These are phyloP conservation scores for Gomphus bonarii DNA, from an alignment of 1,284 basidiomycete species.

Conservation along the genomic window DNA sequence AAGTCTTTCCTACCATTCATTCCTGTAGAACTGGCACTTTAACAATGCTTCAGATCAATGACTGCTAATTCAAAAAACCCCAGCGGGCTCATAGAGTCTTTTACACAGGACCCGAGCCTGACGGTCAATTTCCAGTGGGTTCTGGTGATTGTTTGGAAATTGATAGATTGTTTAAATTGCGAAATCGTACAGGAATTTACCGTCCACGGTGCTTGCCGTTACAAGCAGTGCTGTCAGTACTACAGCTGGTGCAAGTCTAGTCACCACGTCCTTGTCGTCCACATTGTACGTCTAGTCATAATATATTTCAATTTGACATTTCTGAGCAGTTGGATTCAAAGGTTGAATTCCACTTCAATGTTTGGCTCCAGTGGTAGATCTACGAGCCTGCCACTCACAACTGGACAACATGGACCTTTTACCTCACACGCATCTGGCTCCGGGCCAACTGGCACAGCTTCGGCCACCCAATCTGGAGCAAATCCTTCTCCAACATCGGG, in stretches of 20 bases:
- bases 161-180: neutral
- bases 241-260: neutral
- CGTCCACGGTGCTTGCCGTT: neutral
- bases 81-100: neutral
- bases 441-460: neutral
- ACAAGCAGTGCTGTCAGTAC: neutral
- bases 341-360: neutral
- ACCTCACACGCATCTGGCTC: neutral
- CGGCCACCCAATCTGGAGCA: neutral
- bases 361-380: neutral
- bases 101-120: neutral
- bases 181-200: neutral
- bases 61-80: neutral
- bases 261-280: neutral
- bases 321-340: neutral
- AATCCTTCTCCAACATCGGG: neutral
- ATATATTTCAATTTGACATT: neutral
- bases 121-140: neutral
- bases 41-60: neutral
- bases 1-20: neutral
- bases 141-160: neutral
- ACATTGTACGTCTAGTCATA: neutral
- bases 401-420: neutral
- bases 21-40: neutral
- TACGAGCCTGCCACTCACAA: neutral